A percentile compares a stretch with the other conserved stretches of the same genome.
Evolutionary conservation across 2,329 filamentous ascomycete genomes (phyloP).

Genomic region (Penicillium oxalicum): DNA sequence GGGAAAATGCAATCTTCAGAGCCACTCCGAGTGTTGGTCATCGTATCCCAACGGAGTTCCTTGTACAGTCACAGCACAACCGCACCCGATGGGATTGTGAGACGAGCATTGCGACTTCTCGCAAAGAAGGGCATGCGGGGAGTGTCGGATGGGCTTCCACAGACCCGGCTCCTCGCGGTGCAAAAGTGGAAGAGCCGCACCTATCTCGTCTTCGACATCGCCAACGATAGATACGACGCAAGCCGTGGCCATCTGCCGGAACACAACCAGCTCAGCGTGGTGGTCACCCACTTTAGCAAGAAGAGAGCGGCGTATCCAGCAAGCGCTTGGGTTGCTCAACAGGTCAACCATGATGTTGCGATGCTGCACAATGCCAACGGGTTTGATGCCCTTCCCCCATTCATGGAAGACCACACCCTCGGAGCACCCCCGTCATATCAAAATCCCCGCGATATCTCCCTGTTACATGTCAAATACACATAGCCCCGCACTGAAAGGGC

Average conservation of each 20-base stretch:
- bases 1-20: conserved; percentile 7
- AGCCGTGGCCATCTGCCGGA: conserved; percentile 21
- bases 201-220: conserved; percentile 26
- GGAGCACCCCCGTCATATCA: conserved; percentile 18
- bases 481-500: background rate
- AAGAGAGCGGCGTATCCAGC: conserved; percentile 19
- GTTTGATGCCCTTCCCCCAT: conserved; percentile 18
- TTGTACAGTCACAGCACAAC: conserved; percentile 13
- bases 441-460: conserved; percentile 19
- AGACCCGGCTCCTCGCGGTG: conserved; percentile 17
- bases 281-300: conserved; percentile 21
- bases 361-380: conserved; percentile 23
- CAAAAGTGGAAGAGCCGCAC: conserved; percentile 19
- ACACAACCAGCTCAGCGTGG: conserved; percentile 22
- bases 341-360: conserved; percentile 21
- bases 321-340: conserved; percentile 16
- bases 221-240: conserved; percentile 18
- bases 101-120: conserved; percentile 16
- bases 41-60: conserved; percentile 20
- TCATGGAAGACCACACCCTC: conserved; percentile 18
- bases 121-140: conserved; percentile 10
- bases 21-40: conserved; percentile 20
- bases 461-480: conserved; percentile 15
- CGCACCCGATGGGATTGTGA: conserved; percentile 16
- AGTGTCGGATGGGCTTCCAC: background rate